phyloP scores from a whole-genome alignment of 495 filamentous ascomycete genomes.

The Endocarpon pusillum region DNA sequence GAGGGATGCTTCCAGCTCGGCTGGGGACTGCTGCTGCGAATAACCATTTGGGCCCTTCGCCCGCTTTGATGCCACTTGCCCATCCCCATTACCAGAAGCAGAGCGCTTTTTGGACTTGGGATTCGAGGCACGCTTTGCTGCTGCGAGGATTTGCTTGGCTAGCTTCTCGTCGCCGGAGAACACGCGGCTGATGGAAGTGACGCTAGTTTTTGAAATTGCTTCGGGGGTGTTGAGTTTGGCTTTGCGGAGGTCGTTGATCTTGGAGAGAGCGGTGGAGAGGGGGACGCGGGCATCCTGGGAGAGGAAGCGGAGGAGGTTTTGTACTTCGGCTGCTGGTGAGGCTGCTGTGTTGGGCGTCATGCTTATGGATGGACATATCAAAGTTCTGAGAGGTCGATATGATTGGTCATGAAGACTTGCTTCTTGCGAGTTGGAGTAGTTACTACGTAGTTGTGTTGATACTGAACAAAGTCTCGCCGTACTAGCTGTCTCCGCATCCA shows the following conservation, averaged over 20 bases:
- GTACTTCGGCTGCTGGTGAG: constrained; percentile 34
- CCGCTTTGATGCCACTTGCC: too few relatives aligned
- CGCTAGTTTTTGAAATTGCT: constrained; percentile 41
- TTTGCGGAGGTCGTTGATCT: constrained; percentile 47
- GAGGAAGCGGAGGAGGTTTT: constrained; percentile 59
- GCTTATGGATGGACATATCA: too few relatives aligned
- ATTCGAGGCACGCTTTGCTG: constrained; percentile 48
- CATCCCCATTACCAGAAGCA: constrained; percentile 4
- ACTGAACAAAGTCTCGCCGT: too few relatives aligned
- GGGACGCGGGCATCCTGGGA: constrained; percentile 56
- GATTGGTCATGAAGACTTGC: too few relatives aligned
- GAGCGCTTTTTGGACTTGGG: constrained; percentile 32
- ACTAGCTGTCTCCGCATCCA: too few relatives aligned
- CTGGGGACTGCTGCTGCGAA: constrained; percentile 38
- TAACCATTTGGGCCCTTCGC: constrained; percentile 21
- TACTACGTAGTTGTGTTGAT: too few relatives aligned
- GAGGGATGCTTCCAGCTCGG: constrained; percentile 46
- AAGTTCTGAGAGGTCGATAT: too few relatives aligned
- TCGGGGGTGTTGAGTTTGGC: constrained; percentile 44
- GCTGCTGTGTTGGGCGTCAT: too few relatives aligned
- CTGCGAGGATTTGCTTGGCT: constrained; percentile 42
- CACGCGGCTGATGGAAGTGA: constrained; percentile 36
- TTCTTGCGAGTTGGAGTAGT: too few relatives aligned
- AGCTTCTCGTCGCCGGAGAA: constrained; percentile 54
- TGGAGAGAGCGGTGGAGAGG: constrained; percentile 50